Evolutionary conservation across 1,139 yeast species (phyloP).

Genomic region (Kazachstania sp.): DNA sequence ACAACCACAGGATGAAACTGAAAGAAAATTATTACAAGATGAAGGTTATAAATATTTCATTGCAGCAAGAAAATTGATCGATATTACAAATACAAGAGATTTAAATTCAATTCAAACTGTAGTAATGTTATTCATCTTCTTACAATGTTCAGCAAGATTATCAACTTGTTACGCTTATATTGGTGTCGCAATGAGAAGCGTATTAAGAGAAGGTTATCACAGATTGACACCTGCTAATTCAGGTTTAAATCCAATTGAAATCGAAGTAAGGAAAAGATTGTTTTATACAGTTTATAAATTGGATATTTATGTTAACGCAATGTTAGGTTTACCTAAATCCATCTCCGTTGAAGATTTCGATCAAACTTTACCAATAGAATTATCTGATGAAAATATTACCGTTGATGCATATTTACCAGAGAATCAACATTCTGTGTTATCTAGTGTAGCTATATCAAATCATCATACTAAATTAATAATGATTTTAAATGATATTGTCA

Average conservation of each 20-base stretch:
- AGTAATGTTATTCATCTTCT: slow-evolving; percentile 55
- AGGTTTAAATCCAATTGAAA: slow-evolving; percentile 67
- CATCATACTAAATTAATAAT: slow-evolving; percentile 69
- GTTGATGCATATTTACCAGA: slow-evolving; percentile 37
- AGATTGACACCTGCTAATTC: slow-evolving; percentile 45
- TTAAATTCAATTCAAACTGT: slow-evolving; percentile 68
- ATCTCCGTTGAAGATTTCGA: slow-evolving; percentile 71
- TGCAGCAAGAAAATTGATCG: slow-evolving; percentile 78
- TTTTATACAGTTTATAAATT: slow-evolving; percentile 86
- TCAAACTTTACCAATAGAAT: slow-evolving; percentile 76
- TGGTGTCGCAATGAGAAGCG: slow-evolving; percentile 86
- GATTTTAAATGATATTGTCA: slow-evolving; percentile 48
- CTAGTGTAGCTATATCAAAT: slow-evolving; percentile 77
- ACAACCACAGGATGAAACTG: slow-evolving; percentile 15
- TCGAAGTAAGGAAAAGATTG: slow-evolving; percentile 75
- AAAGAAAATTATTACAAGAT: slow-evolving; percentile 49
- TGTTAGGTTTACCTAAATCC: slow-evolving; percentile 79
- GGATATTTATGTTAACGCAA: slow-evolving; percentile 85
- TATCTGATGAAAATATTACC: slow-evolving; percentile 83
- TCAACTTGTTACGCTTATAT: slow-evolving; percentile 88
- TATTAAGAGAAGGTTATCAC: slow-evolving; percentile 80
- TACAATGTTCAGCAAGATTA: slow-evolving; percentile 84
- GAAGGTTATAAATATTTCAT: slow-evolving; percentile 83
- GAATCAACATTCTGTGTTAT: slow-evolving; percentile 40
- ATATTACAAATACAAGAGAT: slow-evolving; percentile 59